A percentile compares a stretch with the other conserved stretches of the same genome.
phyloP scores from a whole-genome alignment of 208 protist species.

The Angomonas desouzai region DNA sequence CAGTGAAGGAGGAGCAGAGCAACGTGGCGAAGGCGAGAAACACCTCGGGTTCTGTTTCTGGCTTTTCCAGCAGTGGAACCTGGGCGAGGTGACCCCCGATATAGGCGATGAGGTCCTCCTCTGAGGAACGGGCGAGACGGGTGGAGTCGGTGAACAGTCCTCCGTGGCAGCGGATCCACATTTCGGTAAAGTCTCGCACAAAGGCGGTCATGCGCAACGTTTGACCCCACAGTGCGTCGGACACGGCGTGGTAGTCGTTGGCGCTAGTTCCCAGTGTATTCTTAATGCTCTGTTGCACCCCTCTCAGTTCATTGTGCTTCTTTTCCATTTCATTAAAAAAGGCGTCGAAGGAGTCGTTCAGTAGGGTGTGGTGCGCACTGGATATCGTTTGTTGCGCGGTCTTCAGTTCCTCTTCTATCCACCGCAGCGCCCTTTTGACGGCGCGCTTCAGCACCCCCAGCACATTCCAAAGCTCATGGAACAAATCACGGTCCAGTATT shows the following conservation, averaged over 20 bases:
- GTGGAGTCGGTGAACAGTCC: slow-evolving; percentile 27
- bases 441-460: slow-evolving; percentile 52
- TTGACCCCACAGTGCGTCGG: slow-evolving; percentile 44
- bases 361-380: background rate
- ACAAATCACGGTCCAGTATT: slow-evolving; percentile 42
- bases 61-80: background rate
- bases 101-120: slow-evolving; percentile 44
- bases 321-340: slow-evolving; percentile 17
- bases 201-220: slow-evolving; percentile 55
- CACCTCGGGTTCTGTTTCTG: slow-evolving; percentile 13
- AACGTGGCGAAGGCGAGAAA: slow-evolving; percentile 44
- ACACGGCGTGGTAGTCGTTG: slow-evolving; percentile 39
- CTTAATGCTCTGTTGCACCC: slow-evolving; percentile 23
- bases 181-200: slow-evolving; percentile 39
- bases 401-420: slow-evolving; percentile 24
- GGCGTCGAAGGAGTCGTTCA: background rate
- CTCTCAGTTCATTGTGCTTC: slow-evolving; percentile 44
- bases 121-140: slow-evolving; percentile 21
- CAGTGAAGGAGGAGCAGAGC: slow-evolving; percentile 37
- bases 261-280: slow-evolving; percentile 38
- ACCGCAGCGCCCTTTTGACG: slow-evolving; percentile 41
- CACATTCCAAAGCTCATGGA: slow-evolving; percentile 38
- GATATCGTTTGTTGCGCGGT: background rate
- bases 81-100: slow-evolving; percentile 30
- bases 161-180: slow-evolving; percentile 56